Base-by-base conservation (phyloP, 225 moss, liverwort and hornwort species). In the Polytrichum formosum region DNA sequence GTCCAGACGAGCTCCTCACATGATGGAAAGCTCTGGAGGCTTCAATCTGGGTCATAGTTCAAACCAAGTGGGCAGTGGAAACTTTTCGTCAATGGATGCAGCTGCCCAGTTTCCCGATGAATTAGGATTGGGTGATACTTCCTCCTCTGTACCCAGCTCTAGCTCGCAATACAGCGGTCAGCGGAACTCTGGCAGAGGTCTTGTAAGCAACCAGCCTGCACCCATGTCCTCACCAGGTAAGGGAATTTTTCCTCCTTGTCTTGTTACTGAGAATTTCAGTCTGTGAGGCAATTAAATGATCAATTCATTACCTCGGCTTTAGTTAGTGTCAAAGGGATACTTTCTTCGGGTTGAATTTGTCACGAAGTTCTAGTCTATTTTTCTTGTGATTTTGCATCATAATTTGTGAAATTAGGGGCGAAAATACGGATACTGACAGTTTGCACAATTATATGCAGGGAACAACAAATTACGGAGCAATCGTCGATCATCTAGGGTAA, bases 51-150 rank as follows among this genome's bases (percentile, higher is more conserved):
- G 89, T 70, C 81, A 89, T 71, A 83, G 81, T 70, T 75, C 86
- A 13, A 89, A 83, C 56, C 80, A 86, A 74, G 84, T 82, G 64
- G 92, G 87, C 70, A 83, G 85, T 75, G 91, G 91, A 66, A 76
- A 83, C 63, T 98, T 88, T 26, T 77, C 85, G 55, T 91, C 94
- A 25, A 81, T 87, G 73, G 97, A 98, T 85, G 91, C 97, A 19
- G 94, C 97, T 75, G 92, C 97, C 63, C 94, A 92, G 78, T 98
- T 98, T 76, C 97, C 97, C n/a, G 97, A 98, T 86, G 97, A 98
- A 79, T 92, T 94, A 77, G 94, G 92, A 72, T 83, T 97, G 76
- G 96, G 94, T 71, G 96, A 98, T 79, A 90, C 92, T 66, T 94
- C 97, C 55, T 84, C 90, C 56, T 87, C 92, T 68, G 81, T 88